These are phyloP conservation scores for Flaveria brownii DNA, from an alignment of 129 eudicot genomes.

Conservation along the genomic window DNA sequence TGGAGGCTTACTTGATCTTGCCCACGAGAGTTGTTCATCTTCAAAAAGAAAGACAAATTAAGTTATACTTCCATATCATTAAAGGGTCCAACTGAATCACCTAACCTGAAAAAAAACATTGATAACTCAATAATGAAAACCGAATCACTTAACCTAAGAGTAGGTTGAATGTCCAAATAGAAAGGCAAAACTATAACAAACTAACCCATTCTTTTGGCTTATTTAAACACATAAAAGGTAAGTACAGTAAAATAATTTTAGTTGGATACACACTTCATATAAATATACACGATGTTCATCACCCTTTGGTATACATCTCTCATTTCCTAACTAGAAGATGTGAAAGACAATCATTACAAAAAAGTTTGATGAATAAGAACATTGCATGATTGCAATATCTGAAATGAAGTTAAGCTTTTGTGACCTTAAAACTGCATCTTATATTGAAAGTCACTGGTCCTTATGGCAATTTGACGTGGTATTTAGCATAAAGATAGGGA, in stretches of 20 bases:
- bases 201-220: neutral
- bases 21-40: constrained; percentile 50
- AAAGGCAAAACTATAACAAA: too few species aligned
- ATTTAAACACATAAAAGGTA: neutral
- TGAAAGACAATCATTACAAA: neutral
- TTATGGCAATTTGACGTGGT: neutral
- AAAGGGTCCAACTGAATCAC: constrained; percentile 2
- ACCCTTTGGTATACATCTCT: neutral
- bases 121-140: neutral
- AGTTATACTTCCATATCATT: constrained; percentile 29
- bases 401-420: neutral
- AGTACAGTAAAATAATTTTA: neutral
- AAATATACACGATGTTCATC: too few species aligned
- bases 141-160: neutral
- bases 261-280: neutral
- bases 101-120: constrained; percentile 31
- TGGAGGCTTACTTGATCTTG: constrained; percentile 54
- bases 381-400: neutral
- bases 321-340: neutral
- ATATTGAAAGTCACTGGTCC: neutral
- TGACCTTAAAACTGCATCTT: neutral
- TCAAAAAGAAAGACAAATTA: constrained; percentile 19
- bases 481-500: too few species aligned
- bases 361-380: neutral
- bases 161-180: neutral